Base-by-base conservation (phyloP, 495 filamentous ascomycete species). In the Chlorociboria aeruginascens region DNA sequence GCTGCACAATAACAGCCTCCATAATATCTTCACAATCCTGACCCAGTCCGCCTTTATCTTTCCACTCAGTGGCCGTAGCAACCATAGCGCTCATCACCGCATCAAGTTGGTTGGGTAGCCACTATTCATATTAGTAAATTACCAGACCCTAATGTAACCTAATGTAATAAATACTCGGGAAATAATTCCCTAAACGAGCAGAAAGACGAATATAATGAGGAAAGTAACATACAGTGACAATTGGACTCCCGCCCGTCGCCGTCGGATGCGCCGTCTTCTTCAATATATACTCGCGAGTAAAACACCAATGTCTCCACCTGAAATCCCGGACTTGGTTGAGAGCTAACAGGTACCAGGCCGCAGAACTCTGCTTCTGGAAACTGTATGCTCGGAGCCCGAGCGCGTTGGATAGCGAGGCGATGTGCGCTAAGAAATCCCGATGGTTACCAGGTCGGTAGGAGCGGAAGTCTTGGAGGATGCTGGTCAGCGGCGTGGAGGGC, bases 281-380 rank as follows among this genome's bases (percentile, higher is more conserved):
- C 46, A 95, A 74, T 50, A 95, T 94, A 54, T 95, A 95, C 71
- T 95, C 89, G 16, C 86, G 69, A n/a, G 87, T 87, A 56, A 95
- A 94, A 51, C 88, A 79, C 89, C 89, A 95, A 58, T 94, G 89
- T 3, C 89, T 72, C 89, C 89, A 95, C 49, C 89, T 69, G 67
- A 94, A 95, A 56, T 89, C 86, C 43, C 89, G 79, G 9, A 95
- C 84, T 61, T 94, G 82, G 61, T 95, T 79, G 16, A 94, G 63
- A 0, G 78, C 71, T 54, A 73, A 69, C 6, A 95, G 70, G 65
- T 89, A 92, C 2, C 88, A 69, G 6, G 81, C 74, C 48, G 52
- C 56, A 34, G 63, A 45, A 10, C 56, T 44, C 14, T 41, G 14
- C 7, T 65, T 59, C 33, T 63, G 55, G 33, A 86, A 63, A 1